A percentile compares a stretch with the other conserved stretches of the same genome.
Evolutionary conservation across 208 protist species (phyloP).

Genomic region (Leishmania aethiopica): DNA sequence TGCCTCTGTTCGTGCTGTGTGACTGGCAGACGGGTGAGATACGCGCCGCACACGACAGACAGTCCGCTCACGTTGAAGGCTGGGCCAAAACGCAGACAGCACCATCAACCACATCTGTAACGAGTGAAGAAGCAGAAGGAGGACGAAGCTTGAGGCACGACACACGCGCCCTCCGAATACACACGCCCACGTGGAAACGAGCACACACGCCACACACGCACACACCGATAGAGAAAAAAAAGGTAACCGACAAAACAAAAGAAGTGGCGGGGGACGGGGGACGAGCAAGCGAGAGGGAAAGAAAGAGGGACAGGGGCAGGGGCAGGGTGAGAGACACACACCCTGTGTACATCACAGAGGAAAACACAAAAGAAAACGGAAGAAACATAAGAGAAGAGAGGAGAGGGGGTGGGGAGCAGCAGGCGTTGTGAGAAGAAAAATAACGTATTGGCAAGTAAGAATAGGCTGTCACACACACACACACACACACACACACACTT

Average conservation of each 20-base stretch:
- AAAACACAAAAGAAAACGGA: neutral
- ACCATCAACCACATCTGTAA: neutral
- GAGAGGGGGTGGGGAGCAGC: neutral
- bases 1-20: neutral
- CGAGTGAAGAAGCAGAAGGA: neutral
- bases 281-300: neutral
- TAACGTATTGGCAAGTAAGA: neutral
- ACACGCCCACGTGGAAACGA: neutral
- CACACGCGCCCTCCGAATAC: neutral
- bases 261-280: neutral
- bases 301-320: neutral
- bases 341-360: constrained; percentile 1
- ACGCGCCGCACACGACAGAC: neutral
- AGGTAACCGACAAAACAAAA: neutral
- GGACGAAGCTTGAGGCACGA: neutral
- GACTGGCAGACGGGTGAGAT: neutral
- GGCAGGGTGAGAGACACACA: neutral
- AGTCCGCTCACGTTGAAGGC: neutral
- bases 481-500: constrained; percentile 5
- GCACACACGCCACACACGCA: neutral
- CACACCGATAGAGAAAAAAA: neutral
- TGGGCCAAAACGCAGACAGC: neutral
- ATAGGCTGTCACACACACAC: neutral
- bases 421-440: neutral
- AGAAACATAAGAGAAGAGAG: neutral